Evolutionary conservation across 345 rosid species (phyloP).

Genomic region (Kandelia obovata): DNA sequence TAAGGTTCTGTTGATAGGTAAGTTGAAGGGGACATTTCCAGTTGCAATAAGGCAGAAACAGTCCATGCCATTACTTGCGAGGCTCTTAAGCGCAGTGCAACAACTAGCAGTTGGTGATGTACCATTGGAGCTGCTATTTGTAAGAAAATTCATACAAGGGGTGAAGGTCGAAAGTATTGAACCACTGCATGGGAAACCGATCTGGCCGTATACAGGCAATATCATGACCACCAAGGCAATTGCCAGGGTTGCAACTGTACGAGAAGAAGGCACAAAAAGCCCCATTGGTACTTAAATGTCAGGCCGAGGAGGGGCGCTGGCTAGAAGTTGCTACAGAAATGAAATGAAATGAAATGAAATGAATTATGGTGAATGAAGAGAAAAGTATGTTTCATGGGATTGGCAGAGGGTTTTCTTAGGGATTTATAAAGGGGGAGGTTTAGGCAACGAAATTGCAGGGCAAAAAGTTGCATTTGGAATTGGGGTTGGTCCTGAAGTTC

Average conservation of each 20-base stretch:
- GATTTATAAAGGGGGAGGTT: slow-evolving; percentile 33
- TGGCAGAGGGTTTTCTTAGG: slow-evolving; percentile 3
- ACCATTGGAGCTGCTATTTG: slow-evolving; percentile 57
- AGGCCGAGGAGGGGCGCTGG: neutral
- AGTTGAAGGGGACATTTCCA: slow-evolving; percentile 59
- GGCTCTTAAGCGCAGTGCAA: slow-evolving; percentile 55
- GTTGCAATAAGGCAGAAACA: slow-evolving; percentile 70
- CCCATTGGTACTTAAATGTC: slow-evolving; percentile 19
- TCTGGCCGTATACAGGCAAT: slow-evolving; percentile 41
- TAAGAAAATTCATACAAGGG: slow-evolving; percentile 65
- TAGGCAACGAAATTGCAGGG: slow-evolving; percentile 18
- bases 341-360: neutral
- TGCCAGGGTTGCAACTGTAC: slow-evolving; percentile 6
- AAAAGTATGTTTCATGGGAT: slow-evolving; percentile 6
- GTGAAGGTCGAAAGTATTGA: slow-evolving; percentile 47
- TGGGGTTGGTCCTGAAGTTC: slow-evolving; percentile 56
- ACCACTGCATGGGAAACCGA: slow-evolving; percentile 49
- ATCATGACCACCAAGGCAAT: slow-evolving; percentile 19
- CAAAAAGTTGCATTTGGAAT: slow-evolving; percentile 15
- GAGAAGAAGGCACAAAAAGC: slow-evolving; percentile 1
- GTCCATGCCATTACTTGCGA: slow-evolving; percentile 53
- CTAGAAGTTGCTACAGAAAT: neutral
- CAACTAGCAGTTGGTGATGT: slow-evolving; percentile 58
- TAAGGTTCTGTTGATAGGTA: slow-evolving; percentile 71
- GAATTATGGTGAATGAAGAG: neutral